These are phyloP conservation scores for Phtheirospermum japonicum DNA, from an alignment of 257 asterid genomes.

Conservation along the genomic window DNA sequence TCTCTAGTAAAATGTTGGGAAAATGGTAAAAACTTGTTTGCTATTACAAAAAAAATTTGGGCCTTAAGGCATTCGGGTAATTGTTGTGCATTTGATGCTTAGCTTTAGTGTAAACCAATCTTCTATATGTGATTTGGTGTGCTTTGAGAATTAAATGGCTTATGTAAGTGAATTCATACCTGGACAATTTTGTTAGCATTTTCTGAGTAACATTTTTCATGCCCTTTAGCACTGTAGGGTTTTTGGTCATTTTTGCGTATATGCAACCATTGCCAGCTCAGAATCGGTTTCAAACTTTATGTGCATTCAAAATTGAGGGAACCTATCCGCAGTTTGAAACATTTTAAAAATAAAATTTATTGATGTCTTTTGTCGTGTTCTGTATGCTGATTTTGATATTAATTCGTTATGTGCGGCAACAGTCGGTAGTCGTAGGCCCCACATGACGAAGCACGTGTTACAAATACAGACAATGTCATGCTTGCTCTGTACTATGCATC, in stretches of 20 bases:
- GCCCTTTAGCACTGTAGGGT: conserved; percentile 16
- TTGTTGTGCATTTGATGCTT: conserved; percentile 5
- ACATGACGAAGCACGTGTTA: conserved; percentile 17
- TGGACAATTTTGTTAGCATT: conserved; percentile 9
- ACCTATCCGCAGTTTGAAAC: conserved; percentile 9
- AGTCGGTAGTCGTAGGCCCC: conserved; percentile 11
- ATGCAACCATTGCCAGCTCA: conserved; percentile 21
- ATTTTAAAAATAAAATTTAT: not conserved
- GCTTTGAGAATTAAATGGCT: conserved; percentile 20
- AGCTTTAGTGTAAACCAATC: conserved; percentile 4
- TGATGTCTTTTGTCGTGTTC: conserved; percentile 16
- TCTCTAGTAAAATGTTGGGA: not conserved
- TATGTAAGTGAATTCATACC: not conserved
- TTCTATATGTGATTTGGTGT: conserved; percentile 21
- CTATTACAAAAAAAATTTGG: not conserved
- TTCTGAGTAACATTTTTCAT: not conserved
- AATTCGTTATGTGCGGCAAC: not conserved
- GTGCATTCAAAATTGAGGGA: conserved; percentile 8
- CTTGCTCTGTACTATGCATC: conserved; percentile 15
- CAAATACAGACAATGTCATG: conserved; percentile 17
- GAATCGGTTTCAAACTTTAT: conserved; percentile 16
- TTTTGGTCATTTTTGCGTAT: conserved; percentile 20
- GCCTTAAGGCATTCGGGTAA: not conserved
- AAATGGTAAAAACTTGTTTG: not conserved
- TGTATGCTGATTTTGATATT: conserved; percentile 16